These are phyloP conservation scores for Phytophthora macrochlamydospora DNA, from an alignment of 352 stramenopile species.

Conservation along the genomic window DNA sequence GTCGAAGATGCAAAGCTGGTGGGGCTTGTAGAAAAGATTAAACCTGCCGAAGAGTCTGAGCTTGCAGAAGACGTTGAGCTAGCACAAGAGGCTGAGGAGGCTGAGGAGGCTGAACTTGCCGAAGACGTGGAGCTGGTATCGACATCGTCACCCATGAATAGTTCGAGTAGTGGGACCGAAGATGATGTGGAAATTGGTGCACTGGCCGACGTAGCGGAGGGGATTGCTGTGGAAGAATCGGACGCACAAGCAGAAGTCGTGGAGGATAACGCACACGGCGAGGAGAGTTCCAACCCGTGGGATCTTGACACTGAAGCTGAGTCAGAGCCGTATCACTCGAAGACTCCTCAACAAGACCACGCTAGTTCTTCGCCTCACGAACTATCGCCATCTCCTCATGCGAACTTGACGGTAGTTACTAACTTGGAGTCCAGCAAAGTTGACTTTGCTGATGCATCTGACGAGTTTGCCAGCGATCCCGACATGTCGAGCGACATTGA, in stretches of 20 bases:
- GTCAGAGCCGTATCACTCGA: conserved; percentile 18
- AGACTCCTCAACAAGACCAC: conserved; percentile 9
- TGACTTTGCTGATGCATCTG: conserved; percentile 35
- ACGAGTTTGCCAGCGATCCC: conserved; percentile 47
- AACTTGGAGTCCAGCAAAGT: conserved; percentile 22
- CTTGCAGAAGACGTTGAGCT: conserved; percentile 21
- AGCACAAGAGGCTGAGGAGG: conserved; percentile 4
- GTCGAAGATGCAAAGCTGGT: conserved; percentile 14
- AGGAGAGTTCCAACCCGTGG: conserved; percentile 29
- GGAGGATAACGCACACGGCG: conserved; percentile 12
- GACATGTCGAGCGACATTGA: conserved; percentile 67
- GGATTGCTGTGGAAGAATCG: conserved; percentile 30
- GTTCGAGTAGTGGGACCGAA: conserved; percentile 14
- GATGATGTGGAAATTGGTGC: conserved; percentile 42
- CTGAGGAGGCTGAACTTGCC: conserved; percentile 6
- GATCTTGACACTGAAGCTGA: conserved; percentile 28
- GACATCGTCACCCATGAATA: conserved; percentile 14
- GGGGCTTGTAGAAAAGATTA: background rate
- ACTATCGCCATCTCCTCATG: conserved; percentile 4
- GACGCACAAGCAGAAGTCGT: conserved; percentile 20
- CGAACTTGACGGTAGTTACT: conserved; percentile 9
- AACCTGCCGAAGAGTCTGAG: conserved; percentile 16
- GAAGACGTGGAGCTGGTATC: conserved; percentile 9
- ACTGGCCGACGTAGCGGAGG: conserved; percentile 44
- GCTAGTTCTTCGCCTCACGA: conserved; percentile 15